These are phyloP conservation scores for Pyricularia sp. DNA, from an alignment of 2,329 filamentous ascomycete genomes.

Conservation along the genomic window DNA sequence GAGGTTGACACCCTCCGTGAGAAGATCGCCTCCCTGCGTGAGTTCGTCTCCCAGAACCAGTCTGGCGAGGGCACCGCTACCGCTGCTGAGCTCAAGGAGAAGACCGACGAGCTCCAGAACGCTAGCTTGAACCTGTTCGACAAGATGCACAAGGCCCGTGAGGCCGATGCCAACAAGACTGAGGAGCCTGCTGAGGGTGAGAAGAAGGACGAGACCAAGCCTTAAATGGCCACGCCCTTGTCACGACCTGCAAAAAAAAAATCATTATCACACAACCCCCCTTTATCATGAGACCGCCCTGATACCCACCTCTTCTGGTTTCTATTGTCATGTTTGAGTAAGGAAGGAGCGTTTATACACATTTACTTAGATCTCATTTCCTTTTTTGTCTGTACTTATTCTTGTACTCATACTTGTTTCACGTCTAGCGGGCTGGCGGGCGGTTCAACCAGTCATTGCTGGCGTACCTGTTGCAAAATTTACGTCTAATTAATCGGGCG, in stretches of 20 bases:
- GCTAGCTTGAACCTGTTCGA: conserved; percentile 94
- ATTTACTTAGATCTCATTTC: conserved; percentile 18
- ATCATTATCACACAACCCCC: not conserved
- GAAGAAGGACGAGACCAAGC: conserved; percentile 66
- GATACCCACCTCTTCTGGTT: conserved; percentile 12
- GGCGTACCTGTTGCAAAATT: conserved; percentile 18
- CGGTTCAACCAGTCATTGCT: conserved; percentile 5
- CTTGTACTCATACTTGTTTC: conserved; percentile 36
- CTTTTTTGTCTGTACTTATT: conserved; percentile 23
- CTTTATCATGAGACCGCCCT: conserved; percentile 7
- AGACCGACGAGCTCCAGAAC: conserved; percentile 95
- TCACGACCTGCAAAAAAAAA: conserved; percentile 6
- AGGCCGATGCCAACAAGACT: conserved; percentile 42
- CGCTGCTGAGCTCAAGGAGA: conserved; percentile 90
- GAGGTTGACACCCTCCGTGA: conserved; percentile 88
- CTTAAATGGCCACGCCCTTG: conserved; percentile 27
- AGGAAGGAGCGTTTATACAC: conserved; percentile 11
- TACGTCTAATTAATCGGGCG: conserved; percentile 20
- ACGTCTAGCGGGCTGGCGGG: conserved; percentile 19
- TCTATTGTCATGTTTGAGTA: conserved; percentile 17
- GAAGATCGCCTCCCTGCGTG: conserved; percentile 77
- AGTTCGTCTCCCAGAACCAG: conserved; percentile 90
- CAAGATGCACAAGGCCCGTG: conserved; percentile 98
- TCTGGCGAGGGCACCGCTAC: conserved; percentile 77
- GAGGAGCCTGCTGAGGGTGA: conserved; percentile 54